phyloP scores from a whole-genome alignment of 352 stramenopile species.

The Phytopythium aichiense region DNA sequence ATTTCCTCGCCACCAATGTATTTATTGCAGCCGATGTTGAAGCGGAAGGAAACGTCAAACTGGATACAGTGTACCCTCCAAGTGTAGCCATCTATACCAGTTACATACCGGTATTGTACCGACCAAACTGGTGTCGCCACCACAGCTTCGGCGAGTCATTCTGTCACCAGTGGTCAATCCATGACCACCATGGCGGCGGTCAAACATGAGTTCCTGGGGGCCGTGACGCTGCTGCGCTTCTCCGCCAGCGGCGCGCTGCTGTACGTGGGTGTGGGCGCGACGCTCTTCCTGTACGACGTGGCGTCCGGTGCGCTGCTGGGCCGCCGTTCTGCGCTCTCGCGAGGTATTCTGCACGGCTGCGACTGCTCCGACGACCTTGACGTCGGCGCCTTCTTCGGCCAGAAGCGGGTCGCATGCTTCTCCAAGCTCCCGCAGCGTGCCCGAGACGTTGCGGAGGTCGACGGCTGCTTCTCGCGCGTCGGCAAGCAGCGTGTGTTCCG shows the following conservation, averaged over 20 bases:
- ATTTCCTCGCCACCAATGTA: background rate
- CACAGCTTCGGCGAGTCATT: background rate
- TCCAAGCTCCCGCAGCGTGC: conserved; percentile 39
- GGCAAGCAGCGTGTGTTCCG: conserved; percentile 57
- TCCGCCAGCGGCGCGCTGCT: conserved; percentile 62
- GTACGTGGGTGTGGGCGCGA: conserved; percentile 65
- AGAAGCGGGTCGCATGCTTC: conserved; percentile 73
- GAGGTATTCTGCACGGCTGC: conserved; percentile 72
- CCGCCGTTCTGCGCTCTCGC: conserved; percentile 40
- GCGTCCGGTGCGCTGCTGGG: conserved; percentile 39
- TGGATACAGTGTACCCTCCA: background rate
- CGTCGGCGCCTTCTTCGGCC: conserved; percentile 64
- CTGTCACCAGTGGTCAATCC: too few species aligned
- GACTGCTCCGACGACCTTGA: conserved; percentile 21
- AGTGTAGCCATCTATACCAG: conserved; percentile 15
- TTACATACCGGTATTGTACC: conserved; percentile 9
- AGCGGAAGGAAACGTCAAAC: background rate
- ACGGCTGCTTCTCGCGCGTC: conserved; percentile 19
- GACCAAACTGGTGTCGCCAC: too few species aligned
- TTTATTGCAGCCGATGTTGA: background rate
- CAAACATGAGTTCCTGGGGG: conserved; percentile 77
- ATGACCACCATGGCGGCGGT: conserved; percentile 13
- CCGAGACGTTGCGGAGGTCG: conserved; percentile 7
- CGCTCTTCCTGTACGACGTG: conserved; percentile 63
- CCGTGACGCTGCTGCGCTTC: conserved; percentile 82